Percentiles rank a stretch among this genome's conserved stretches.
Conservation (phyloP, 2,329 filamentous ascomycete genomes). For the Paecilomyces sp. region DNA sequence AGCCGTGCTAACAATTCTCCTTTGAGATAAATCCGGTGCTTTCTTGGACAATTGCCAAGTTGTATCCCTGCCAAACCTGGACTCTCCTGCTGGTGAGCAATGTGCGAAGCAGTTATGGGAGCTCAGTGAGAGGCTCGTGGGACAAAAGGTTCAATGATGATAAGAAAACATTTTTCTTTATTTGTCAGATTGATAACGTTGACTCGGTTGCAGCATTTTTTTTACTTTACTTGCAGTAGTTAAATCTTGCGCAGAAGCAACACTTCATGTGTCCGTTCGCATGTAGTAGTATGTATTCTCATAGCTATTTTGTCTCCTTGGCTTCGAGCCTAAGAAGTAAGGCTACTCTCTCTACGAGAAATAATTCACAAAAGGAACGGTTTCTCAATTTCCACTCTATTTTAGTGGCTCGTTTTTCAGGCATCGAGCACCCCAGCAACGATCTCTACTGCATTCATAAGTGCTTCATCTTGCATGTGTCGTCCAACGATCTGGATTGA, state of each 20-base stretch:
- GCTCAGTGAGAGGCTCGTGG: slow-evolving; percentile 21
- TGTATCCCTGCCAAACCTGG: slow-evolving; percentile 11
- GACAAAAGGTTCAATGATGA: slow-evolving; percentile 14
- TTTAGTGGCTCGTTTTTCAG: not conserved
- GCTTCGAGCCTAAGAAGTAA: not conserved
- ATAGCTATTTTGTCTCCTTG: too few relatives aligned
- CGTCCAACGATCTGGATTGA: slow-evolving; percentile 3
- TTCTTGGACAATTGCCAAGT: slow-evolving; percentile 18
- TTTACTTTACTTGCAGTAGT: not conserved
- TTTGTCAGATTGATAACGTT: not conserved
- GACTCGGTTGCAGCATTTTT: not conserved
- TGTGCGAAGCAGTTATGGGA: slow-evolving; percentile 23
- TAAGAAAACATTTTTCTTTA: not conserved
- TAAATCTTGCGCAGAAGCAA: too few relatives aligned
- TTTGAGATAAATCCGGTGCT: slow-evolving; percentile 14
- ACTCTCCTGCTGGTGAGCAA: slow-evolving; percentile 19
- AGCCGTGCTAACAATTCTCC: not conserved
- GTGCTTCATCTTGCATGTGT: not conserved
- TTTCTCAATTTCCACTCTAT: not conserved
- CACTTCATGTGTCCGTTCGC: too few relatives aligned
- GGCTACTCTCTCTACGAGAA: not conserved
- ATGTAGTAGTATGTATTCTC: too few relatives aligned
- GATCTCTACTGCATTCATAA: not conserved
- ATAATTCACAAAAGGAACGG: not conserved
- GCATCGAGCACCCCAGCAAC: not conserved